Conservation (phyloP, 129 eudicot species). For the Flaveria ramosissima region DNA sequence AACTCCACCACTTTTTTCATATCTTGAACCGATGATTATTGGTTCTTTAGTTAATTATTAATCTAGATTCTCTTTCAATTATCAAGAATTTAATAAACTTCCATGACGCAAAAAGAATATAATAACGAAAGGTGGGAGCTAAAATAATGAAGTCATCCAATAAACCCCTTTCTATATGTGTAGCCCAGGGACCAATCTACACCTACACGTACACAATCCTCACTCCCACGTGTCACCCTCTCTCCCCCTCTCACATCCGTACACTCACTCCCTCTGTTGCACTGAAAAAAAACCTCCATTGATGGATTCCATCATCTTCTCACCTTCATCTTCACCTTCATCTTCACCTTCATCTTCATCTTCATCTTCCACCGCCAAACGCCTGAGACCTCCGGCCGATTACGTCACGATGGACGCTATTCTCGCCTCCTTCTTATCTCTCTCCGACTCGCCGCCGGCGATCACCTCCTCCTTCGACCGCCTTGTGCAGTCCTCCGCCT, state of each 20-base stretch:
- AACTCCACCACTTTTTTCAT: no score
- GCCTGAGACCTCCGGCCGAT: conserved; percentile 46
- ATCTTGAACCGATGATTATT: no score
- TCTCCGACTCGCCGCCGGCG: conserved; percentile 42
- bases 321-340: not conserved
- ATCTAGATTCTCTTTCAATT: no score
- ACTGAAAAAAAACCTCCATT: conserved; percentile 10
- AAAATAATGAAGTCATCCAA: conserved; percentile 27
- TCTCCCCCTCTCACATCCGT: not conserved
- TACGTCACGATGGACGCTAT: conserved; percentile 42
- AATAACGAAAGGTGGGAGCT: not conserved
- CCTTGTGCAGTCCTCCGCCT: conserved; percentile 48
- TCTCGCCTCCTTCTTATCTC: conserved; percentile 43
- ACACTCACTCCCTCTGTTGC: not conserved
- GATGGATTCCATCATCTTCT: conserved; percentile 21
- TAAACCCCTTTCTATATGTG: conserved; percentile 24
- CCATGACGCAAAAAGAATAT: not conserved
- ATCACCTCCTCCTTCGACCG: conserved; percentile 59
- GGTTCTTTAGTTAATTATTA: no score
- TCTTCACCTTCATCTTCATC: no score
- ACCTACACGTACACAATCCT: conserved; percentile 45
- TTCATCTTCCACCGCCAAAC: conserved; percentile 43
- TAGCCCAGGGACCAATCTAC: conserved; percentile 26
- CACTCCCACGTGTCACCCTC: conserved; percentile 44
- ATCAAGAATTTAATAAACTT: no score